Percentiles rank a stretch among this genome's conserved stretches.
phyloP scores from a whole-genome alignment of 768 basidiomycete genomes.

The Mrakia gelida region DNA sequence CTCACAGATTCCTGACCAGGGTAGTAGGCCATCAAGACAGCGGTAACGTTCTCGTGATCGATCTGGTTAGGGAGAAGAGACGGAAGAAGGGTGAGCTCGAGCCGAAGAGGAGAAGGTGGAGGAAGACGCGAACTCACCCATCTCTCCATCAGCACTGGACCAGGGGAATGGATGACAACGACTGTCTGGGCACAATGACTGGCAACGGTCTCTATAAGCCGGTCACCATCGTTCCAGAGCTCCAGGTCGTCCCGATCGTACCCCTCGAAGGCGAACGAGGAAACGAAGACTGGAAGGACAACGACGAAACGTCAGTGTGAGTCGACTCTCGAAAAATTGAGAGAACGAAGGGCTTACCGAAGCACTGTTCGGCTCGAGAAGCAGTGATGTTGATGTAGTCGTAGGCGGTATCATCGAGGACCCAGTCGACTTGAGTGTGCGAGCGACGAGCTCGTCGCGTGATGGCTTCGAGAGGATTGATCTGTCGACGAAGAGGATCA shows the following conservation, averaged over 20 bases:
- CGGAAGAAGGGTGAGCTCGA: background rate
- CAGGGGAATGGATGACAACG: conserved; percentile 21
- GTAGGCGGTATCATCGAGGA: conserved; percentile 39
- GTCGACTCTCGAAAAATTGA: background rate
- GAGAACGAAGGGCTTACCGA: background rate
- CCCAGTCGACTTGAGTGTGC: conserved; percentile 39
- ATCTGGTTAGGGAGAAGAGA: background rate
- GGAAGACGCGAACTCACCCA: background rate
- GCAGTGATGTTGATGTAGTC: conserved; percentile 30
- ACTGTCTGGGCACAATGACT: conserved; percentile 15
- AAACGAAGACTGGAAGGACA: conserved; percentile 37
- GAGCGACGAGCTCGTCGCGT: conserved; percentile 36
- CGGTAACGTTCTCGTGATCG: conserved; percentile 28
- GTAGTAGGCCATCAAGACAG: conserved; percentile 20
- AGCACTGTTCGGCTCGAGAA: conserved; percentile 12
- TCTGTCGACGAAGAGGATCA: background rate
- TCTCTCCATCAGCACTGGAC: conserved; percentile 20
- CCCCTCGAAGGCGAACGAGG: conserved; percentile 41
- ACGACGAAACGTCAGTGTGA: background rate
- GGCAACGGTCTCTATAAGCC: conserved; percentile 24
- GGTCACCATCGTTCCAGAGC: conserved; percentile 22
- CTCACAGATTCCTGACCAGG: conserved; percentile 58
- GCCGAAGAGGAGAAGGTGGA: background rate
- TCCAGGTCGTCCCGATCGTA: conserved; percentile 40
- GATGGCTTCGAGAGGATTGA: conserved; percentile 41